Base-by-base conservation (phyloP, 1,139 yeast genomes). In the Suhomyces atakaporum region DNA sequence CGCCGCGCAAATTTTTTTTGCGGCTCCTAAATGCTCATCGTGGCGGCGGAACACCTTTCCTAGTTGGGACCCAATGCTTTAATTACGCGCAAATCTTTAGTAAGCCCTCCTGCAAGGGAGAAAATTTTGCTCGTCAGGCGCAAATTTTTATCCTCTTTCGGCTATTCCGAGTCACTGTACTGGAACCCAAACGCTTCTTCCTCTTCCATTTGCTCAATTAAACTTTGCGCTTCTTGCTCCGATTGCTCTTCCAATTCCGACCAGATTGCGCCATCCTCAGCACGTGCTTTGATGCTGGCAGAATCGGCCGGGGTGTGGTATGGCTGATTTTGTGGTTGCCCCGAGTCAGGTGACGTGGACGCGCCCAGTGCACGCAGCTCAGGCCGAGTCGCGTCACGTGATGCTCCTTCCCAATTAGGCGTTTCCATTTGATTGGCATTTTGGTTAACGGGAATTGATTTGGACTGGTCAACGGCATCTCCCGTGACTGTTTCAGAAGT, bases 161-260 rank as follows among this genome's bases (percentile, higher is more conserved):
- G n/a, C 30, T 27, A 59, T 20, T 61, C 66, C 4, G 63, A 58
- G 28, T 61, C 66, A 26, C 49, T 45, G 39, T 64, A 66, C 27
- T 62, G 66, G 39, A 66, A 64, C 3, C 63, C 70, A 36, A 54
- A 62, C 15, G 55, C 59, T 12, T 50, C 54, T 25, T 55, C 60
- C 22, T 49, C 52, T n/a, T 44, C 47, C 11, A 22, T 25, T 4
- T 47, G 11, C 11, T 28, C 25, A 15, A 32, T 21, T 20, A 38
- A 33, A 15, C 46, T 50, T 18, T 16, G 27, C 13, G 33, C 26
- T 27, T 38, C 36, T 15, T 8, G 16, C 10, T 21, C 31, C 16
- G 22, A 7, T 15, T 18, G 37, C 30, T 27, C 31, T 7, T 16
- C 30, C n/a, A 4, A 12, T 13, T 24, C 32, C 5, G 11, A 27